These are phyloP conservation scores for Microbotryomycetes sp. DNA, from an alignment of 1,284 basidiomycete genomes.

Conservation along the genomic window DNA sequence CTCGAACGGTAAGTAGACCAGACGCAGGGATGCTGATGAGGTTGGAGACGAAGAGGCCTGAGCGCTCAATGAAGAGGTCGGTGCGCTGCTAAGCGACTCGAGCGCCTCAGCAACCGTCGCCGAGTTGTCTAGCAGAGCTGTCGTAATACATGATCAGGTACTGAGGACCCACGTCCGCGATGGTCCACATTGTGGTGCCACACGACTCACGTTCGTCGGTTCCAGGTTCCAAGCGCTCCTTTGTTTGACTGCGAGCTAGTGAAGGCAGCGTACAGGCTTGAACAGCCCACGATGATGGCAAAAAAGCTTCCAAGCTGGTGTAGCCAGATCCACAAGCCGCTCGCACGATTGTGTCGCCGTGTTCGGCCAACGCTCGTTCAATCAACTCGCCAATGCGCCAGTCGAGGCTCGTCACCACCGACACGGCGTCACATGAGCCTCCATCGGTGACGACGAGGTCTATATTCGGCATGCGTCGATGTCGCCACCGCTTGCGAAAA, in stretches of 20 bases:
- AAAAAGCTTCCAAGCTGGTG: too few relatives aligned
- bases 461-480: too few relatives aligned
- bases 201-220: not conserved
- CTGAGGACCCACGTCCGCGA: not conserved
- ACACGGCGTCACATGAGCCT: too few relatives aligned
- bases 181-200: too few relatives aligned
- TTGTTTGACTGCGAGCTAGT: not conserved
- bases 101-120: conserved; percentile 11
- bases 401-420: too few relatives aligned
- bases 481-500: not conserved
- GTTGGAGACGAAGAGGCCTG: not conserved
- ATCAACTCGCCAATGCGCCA: too few relatives aligned
- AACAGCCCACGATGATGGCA: too few relatives aligned
- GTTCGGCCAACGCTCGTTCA: not conserved
- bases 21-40: conserved; percentile 9
- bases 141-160: not conserved
- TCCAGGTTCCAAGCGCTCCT: not conserved
- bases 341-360: too few relatives aligned
- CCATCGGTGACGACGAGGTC: conserved; percentile 63
- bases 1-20: conserved; percentile 7
- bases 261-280: not conserved
- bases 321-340: too few relatives aligned
- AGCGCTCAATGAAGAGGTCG: not conserved
- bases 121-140: conserved; percentile 6
- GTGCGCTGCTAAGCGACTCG: not conserved